Evolutionary conservation across 805 yeast genomes (phyloP), one percentile per base, ranked within the genome.

Genomic region (Wickerhamiella azymoides): DNA sequence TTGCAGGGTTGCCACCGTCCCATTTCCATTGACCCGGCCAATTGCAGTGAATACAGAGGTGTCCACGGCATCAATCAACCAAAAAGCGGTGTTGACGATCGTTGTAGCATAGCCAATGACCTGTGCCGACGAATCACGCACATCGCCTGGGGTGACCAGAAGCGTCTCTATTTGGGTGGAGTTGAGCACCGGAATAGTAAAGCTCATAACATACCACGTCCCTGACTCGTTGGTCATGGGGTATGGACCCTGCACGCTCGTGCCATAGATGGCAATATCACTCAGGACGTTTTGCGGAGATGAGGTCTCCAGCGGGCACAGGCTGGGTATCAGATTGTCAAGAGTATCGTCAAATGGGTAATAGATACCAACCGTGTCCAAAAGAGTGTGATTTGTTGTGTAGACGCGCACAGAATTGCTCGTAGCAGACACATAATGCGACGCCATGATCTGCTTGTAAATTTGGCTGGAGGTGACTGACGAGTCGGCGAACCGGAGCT

Each of bases 131-230:
- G 16, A 14, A 21, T 41, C 18, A 18, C 16, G 21, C 17, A 41
- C 2, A 27, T 41, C 44, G 5, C 5, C 28, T 2, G 44, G 39
- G 10, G 11, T 16, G 5, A 10, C 16, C 32, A 33, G n/a, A 16
- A 11, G 30, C 7, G 32, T 24, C 9, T 19, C 9, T 8, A 25
- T 28, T 9, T 41, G 25, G 14, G 13, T 11, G 24, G 30, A 6
- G 11, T 30, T 18, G 14, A 42, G 24, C 19, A 42, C 28, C 2
- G 45, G 45, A 10, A 42, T 25, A 2, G 45, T 36, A 8, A 42
- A n/a, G 24, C 40, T 36, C 36, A 17, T 17, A 10, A 16, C 13
- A 19, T 35, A 42, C 13, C 5, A 9, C 39, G 27, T 16, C 10
- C 17, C 18, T 10, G 16, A 30, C 25, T 3, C 18, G 30, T 21